A percentile compares a stretch with the other conserved stretches of the same genome.
These are phyloP conservation scores for Trypanosoma lewisi DNA, from an alignment of 208 protist genomes.

Conservation along the genomic window DNA sequence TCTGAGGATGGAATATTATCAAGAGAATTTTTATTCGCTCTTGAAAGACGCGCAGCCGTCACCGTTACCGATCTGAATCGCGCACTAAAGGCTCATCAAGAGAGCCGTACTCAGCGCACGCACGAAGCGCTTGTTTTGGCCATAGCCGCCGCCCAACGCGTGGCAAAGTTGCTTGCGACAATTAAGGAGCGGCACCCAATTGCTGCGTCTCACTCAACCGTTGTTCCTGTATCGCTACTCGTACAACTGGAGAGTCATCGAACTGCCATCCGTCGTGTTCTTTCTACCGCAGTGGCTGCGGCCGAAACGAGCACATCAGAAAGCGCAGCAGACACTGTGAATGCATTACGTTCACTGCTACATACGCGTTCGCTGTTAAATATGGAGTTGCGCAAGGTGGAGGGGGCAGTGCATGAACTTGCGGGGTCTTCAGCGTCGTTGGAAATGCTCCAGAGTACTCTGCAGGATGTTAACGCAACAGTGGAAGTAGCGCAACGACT, in stretches of 20 bases:
- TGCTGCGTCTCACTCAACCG: slow-evolving; percentile 1
- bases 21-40: slow-evolving; percentile 9
- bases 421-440: slow-evolving; percentile 47
- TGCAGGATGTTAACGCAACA: slow-evolving; percentile 65
- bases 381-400: slow-evolving; percentile 74
- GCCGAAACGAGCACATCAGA: slow-evolving; percentile 34
- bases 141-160: slow-evolving; percentile 43
- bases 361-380: slow-evolving; percentile 73
- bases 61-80: slow-evolving; percentile 33
- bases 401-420: slow-evolving; percentile 56
- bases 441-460: slow-evolving; percentile 37
- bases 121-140: slow-evolving; percentile 55
- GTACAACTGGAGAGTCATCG: slow-evolving; percentile 38
- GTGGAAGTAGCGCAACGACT: slow-evolving; percentile 60
- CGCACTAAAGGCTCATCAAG: slow-evolving; percentile 26
- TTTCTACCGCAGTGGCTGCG: slow-evolving; percentile 40
- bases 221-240: slow-evolving; percentile 1
- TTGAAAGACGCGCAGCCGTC: slow-evolving; percentile 18
- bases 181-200: slow-evolving; percentile 30
- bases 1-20: slow-evolving; percentile 1
- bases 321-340: slow-evolving; percentile 34
- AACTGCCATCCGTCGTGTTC: slow-evolving; percentile 38
- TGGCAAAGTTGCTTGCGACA: slow-evolving; percentile 32
- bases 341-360: slow-evolving; percentile 66
- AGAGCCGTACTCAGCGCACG: slow-evolving; percentile 23